Percentiles rank a stretch among this genome's conserved stretches.
Evolutionary conservation across 495 filamentous ascomycete genomes (phyloP).

Genomic region (Bryoglossum gracile): DNA sequence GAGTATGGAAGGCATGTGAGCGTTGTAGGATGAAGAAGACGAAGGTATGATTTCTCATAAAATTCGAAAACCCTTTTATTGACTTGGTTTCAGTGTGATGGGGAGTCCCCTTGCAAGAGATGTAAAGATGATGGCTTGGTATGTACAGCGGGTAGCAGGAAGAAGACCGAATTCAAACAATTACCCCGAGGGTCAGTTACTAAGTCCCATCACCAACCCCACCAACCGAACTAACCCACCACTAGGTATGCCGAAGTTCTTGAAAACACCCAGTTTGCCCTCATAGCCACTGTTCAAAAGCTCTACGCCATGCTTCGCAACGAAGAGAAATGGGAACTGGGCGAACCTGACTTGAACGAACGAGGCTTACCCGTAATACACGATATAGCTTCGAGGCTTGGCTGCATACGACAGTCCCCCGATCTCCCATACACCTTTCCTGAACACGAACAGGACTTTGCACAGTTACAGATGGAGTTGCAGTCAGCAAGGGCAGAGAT

Average conservation of each 20-base stretch:
- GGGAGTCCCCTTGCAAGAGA: conserved; percentile 57
- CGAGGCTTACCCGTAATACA: conserved; percentile 49
- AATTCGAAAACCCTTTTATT: conserved; percentile 20
- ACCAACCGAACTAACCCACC: conserved; percentile 13
- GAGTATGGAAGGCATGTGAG: conserved; percentile 66
- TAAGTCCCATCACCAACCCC: not conserved
- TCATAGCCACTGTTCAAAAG: conserved; percentile 51
- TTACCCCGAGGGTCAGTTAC: conserved; percentile 44
- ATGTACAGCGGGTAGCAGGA: conserved; percentile 49
- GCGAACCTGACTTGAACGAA: conserved; percentile 50
- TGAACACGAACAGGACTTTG: conserved; percentile 44
- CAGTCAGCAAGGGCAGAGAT: conserved; percentile 38
- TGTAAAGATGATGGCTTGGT: conserved; percentile 56
- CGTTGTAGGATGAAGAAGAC: conserved; percentile 67
- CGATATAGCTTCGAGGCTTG: conserved; percentile 49
- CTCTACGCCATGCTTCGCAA: conserved; percentile 51
- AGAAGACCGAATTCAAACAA: conserved; percentile 54
- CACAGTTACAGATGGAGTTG: conserved; percentile 29
- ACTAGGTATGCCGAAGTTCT: conserved; percentile 49
- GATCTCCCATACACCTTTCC: conserved; percentile 50
- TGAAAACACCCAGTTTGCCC: conserved; percentile 49
- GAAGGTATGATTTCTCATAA: conserved; percentile 40
- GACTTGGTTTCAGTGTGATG: conserved; percentile 59
- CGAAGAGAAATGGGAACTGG: conserved; percentile 45
- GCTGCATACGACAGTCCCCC: conserved; percentile 48